Conservation (phyloP, 306 rosid species). For the Mimosa bimucronata region DNA sequence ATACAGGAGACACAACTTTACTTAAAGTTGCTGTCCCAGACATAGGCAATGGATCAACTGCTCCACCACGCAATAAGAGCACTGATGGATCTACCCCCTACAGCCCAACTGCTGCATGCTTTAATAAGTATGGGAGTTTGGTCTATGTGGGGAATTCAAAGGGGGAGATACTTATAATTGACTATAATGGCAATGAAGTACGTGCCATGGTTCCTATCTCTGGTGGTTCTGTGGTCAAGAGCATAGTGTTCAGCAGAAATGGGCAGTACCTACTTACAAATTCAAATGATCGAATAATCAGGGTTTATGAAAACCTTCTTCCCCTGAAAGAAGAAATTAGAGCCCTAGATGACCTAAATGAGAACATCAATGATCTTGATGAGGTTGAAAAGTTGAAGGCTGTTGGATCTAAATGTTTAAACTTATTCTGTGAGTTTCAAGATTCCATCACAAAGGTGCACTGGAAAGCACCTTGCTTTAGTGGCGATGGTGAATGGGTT, state of each 20-base stretch:
- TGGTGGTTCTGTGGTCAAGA: constrained; percentile 87
- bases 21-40: constrained; percentile 80
- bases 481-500: constrained; percentile 99
- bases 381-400: constrained; percentile 76
- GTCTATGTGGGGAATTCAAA: constrained; percentile 95
- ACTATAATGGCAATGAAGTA: constrained; percentile 57
- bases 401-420: constrained; percentile 79
- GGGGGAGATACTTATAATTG: constrained; percentile 89
- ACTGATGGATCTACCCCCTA: constrained; percentile 76
- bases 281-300: constrained; percentile 84
- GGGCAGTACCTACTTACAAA: constrained; percentile 93
- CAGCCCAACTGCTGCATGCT: constrained; percentile 96
- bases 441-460: constrained; percentile 94
- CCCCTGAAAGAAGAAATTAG: constrained; percentile 68
- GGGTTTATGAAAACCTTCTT: constrained; percentile 91
- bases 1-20: constrained; percentile 63
- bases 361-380: constrained; percentile 49
- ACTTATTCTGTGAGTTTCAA: constrained; percentile 90
- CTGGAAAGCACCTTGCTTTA: constrained; percentile 99
- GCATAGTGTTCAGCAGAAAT: constrained; percentile 86
- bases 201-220: constrained; percentile 75
- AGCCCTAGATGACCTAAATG: constrained; percentile 55
- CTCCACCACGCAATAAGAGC: constrained; percentile 70
- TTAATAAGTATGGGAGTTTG: constrained; percentile 76
- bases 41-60: constrained; percentile 45